Evolutionary conservation across 2,329 filamentous ascomycete species (phyloP).

Genomic region (Epichloe glyceriae): DNA sequence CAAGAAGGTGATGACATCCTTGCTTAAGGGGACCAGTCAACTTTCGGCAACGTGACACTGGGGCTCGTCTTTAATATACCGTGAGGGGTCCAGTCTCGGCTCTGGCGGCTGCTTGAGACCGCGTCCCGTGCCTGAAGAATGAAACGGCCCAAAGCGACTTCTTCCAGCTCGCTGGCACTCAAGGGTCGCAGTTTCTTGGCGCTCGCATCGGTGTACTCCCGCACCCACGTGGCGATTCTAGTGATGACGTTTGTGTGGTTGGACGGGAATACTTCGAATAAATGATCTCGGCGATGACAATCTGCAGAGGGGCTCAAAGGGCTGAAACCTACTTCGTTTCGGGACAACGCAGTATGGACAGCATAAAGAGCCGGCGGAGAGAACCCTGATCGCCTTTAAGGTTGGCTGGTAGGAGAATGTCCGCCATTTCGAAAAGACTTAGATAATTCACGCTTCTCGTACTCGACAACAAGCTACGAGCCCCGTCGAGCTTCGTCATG

Average conservation of each 20-base stretch:
- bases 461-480: constrained; percentile 27
- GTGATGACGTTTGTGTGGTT: constrained; percentile 17
- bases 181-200: constrained; percentile 9
- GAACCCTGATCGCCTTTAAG: constrained; percentile 23
- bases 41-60: constrained; percentile 11
- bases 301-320: constrained; percentile 34
- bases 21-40: constrained; percentile 18
- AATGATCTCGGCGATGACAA: constrained; percentile 34
- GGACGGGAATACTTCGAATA: constrained; percentile 44
- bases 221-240: constrained; percentile 20
- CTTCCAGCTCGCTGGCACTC: constrained; percentile 9
- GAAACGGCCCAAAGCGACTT: constrained; percentile 28
- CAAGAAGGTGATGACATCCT: constrained; percentile 52
- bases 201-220: constrained; percentile 17
- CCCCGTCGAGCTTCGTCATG: constrained; percentile 33
- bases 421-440: constrained; percentile 38
- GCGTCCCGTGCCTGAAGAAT: constrained; percentile 32
- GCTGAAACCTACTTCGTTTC: constrained; percentile 48
- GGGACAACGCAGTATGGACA: constrained; percentile 50
- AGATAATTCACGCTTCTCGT: constrained; percentile 28
- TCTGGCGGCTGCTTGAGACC: constrained; percentile 38
- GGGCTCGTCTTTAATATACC: constrained; percentile 28
- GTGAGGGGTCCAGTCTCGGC: constrained; percentile 34
- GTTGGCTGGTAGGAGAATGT: constrained; percentile 26
- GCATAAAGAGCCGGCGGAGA: constrained; percentile 48